Evolutionary conservation across 331 rosid genomes (phyloP), one percentile per base, ranked within the genome.

Genomic region (Dryas integrifolia): DNA sequence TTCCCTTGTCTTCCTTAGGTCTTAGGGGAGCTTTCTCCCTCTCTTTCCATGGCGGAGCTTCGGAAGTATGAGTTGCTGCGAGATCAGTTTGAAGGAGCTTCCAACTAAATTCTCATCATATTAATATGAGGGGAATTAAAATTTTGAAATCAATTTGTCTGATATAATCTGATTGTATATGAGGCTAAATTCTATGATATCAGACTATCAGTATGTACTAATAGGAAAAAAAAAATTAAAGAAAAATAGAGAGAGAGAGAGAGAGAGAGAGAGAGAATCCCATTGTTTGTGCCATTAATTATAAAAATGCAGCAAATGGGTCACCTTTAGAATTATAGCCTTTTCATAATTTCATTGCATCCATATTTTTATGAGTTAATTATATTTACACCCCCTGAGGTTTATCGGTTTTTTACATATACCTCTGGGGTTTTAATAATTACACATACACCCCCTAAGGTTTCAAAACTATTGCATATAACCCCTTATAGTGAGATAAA

Each of bases 11-110:
- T 76, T 62, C 16, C 52, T 77, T 87, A 92, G 97, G 97, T 89
- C 75, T 82, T 92, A n/a, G 82, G 63, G 48, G 96, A 92, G 71
- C 83, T 91, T 15, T 72, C 91, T 26, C 97, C 97, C 59, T 95
- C 96, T 12, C 90, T 92, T 43, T 92, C 99, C 35, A 74, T 76
- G 80, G 79, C 90, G 1, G 96, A 95, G 82, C 92, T 95, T 35
- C 84, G 85, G 85, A 95, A 90, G 80, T 89, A 89, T 11, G 97
- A 95, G 82, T 71, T 66, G 73, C 92, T 91, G 67, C 85, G 98
- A 63, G 92, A 89, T 81, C 98, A 89, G 79, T 91, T 94, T 77
- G 96, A 91, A 90, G 97, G 98, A 74, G 63, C 86, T 63, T 79
- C 90, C 66, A 87, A 86, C 79, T 91, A 80, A 86, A 46, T 58